Conservation (phyloP, 768 basidiomycete genomes). For the Pisolithus microcarpus region DNA sequence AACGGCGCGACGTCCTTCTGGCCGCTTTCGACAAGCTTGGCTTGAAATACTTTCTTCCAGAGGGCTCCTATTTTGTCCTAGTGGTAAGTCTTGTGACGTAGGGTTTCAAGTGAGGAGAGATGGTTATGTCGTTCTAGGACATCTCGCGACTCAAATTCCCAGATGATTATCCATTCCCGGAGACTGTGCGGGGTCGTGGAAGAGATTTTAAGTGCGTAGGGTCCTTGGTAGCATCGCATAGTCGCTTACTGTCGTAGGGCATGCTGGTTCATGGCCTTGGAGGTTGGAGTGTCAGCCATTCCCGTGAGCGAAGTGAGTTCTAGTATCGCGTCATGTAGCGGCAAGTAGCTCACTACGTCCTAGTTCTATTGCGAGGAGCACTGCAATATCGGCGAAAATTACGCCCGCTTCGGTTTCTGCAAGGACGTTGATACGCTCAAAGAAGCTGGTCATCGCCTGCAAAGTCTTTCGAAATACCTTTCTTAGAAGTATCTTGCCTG, state of each 20-base stretch:
- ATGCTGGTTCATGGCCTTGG: slow-evolving; percentile 92
- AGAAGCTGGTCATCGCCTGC: slow-evolving; percentile 76
- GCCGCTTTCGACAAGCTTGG: slow-evolving; percentile 79
- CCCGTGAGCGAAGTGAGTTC: slow-evolving; percentile 87
- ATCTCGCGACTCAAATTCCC: slow-evolving; percentile 74
- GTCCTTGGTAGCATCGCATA: not conserved
- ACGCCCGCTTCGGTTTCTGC: slow-evolving; percentile 89
- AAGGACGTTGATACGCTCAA: slow-evolving; percentile 85
- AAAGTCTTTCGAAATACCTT: slow-evolving; percentile 64
- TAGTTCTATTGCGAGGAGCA: slow-evolving; percentile 94
- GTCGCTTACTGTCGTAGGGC: slow-evolving; percentile 42
- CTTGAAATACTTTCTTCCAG: slow-evolving; percentile 77
- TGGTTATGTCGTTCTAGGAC: slow-evolving; percentile 41
- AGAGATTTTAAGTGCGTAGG: slow-evolving; percentile 71
- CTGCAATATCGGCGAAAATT: slow-evolving; percentile 76
- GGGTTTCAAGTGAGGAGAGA: not conserved
- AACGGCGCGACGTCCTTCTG: slow-evolving; percentile 67
- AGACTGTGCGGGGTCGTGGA: slow-evolving; percentile 67
- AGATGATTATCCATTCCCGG: slow-evolving; percentile 77
- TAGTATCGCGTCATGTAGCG: not conserved
- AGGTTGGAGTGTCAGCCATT: slow-evolving; percentile 87
- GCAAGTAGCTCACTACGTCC: slow-evolving; percentile 7
- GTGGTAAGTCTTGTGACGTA: slow-evolving; percentile 44
- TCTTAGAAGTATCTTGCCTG: slow-evolving; percentile 7
- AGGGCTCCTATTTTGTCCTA: slow-evolving; percentile 89